Evolutionary conservation across 495 filamentous ascomycete species (phyloP).

Genomic region (Lophium mytilinum): DNA sequence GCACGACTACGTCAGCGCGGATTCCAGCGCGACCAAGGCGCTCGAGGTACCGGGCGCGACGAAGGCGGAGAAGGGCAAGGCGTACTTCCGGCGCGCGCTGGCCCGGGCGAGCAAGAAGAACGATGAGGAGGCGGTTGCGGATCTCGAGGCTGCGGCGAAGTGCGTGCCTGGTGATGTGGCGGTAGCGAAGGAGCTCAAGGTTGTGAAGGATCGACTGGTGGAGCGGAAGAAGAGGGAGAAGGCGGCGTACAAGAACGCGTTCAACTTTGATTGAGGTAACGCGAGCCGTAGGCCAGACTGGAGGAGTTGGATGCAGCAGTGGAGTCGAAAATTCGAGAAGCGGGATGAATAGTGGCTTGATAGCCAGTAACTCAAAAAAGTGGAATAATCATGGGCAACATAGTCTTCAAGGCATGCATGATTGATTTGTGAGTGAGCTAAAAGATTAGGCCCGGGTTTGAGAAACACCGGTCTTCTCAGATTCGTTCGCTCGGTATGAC

Average conservation of each 20-base stretch:
- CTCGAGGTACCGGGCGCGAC: slow-evolving; percentile 57
- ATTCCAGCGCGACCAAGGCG: slow-evolving; percentile 62
- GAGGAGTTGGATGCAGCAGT: too few species aligned
- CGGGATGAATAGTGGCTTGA: too few species aligned
- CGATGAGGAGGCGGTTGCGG: slow-evolving; percentile 72
- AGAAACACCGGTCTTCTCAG: too few species aligned
- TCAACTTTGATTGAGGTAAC: slow-evolving; percentile 39
- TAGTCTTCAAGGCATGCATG: too few species aligned
- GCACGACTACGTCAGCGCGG: slow-evolving; percentile 56
- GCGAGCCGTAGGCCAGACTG: too few species aligned
- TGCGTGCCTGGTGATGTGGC: slow-evolving; percentile 69
- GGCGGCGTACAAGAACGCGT: slow-evolving; percentile 83
- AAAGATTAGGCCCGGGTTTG: too few species aligned
- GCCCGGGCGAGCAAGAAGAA: slow-evolving; percentile 70
- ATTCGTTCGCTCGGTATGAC: too few species aligned
- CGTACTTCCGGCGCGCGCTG: slow-evolving; percentile 69
- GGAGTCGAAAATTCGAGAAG: too few species aligned
- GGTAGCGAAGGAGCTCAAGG: slow-evolving; percentile 62
- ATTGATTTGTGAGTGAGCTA: too few species aligned
- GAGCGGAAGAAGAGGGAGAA: slow-evolving; percentile 78
- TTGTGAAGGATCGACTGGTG: slow-evolving; percentile 65
- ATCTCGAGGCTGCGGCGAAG: slow-evolving; percentile 67
- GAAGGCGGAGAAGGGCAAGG: slow-evolving; percentile 81
- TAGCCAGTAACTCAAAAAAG: too few species aligned
- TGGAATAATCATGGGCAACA: too few species aligned